Evolutionary conservation across 2,329 filamentous ascomycete species (phyloP).

Genomic region (Hypoxylon sp.): DNA sequence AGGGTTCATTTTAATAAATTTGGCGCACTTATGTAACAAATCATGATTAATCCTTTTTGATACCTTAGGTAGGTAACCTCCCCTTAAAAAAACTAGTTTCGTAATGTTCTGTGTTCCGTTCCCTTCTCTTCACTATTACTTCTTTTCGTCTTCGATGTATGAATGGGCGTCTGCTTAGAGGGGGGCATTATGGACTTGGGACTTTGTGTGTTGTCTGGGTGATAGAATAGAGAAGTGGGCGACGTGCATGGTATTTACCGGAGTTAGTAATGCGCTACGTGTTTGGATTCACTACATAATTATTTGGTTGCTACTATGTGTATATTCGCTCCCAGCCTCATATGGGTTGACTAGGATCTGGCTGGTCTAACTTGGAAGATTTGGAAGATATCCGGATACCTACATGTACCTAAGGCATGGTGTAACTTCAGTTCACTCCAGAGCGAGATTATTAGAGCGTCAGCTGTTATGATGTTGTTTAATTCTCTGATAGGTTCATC

Average conservation of each 20-base stretch:
- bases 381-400: neutral
- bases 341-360: neutral
- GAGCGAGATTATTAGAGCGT: neutral
- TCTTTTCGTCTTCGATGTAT: too few relatives aligned
- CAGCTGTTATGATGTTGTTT: conserved; percentile 1
- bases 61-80: too few relatives aligned
- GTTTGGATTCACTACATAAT: neutral
- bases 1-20: too few relatives aligned
- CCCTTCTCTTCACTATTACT: too few relatives aligned
- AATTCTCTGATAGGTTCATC: conserved; percentile 21
- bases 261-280: neutral
- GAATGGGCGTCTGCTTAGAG: too few relatives aligned
- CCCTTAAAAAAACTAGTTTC: too few relatives aligned
- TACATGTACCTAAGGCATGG: neutral
- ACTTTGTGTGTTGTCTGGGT: neutral
- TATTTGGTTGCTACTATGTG: neutral
- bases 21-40: too few relatives aligned
- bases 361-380: neutral
- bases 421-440: neutral
- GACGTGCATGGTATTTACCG: neutral
- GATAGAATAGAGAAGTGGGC: neutral
- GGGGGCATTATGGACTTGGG: neutral
- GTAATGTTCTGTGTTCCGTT: too few relatives aligned
- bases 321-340: neutral
- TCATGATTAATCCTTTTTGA: too few relatives aligned